A percentile compares a stretch with the other conserved stretches of the same genome.
phyloP scores from a whole-genome alignment of 345 rosid genomes.

The Garcia nutans region DNA sequence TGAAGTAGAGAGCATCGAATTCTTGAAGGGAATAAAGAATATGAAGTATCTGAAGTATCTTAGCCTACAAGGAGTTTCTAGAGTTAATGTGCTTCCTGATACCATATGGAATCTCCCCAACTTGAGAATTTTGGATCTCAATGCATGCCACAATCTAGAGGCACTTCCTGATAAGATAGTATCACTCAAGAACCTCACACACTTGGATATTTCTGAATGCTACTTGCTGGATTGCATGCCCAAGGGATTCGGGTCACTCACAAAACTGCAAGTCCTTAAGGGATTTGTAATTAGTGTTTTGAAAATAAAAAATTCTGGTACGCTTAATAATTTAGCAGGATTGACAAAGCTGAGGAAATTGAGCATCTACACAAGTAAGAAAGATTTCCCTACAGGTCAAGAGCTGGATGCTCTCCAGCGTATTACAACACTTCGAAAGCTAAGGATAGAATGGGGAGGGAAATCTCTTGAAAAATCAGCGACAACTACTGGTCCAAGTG shows the following conservation, averaged over 20 bases:
- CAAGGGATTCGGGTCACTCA: constrained; percentile 35
- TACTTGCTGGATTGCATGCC: constrained; percentile 40
- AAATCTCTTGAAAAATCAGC: neutral
- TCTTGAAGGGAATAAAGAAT: constrained; percentile 28
- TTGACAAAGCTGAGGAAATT: constrained; percentile 34
- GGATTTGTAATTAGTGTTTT: constrained; percentile 54
- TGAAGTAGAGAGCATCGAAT: constrained; percentile 38
- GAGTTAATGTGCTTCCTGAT: constrained; percentile 35
- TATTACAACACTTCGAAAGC: constrained; percentile 17
- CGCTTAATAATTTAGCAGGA: constrained; percentile 8
- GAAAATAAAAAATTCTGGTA: constrained; percentile 15
- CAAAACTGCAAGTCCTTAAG: constrained; percentile 50
- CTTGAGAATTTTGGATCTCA: constrained; percentile 54
- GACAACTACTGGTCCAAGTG: neutral
- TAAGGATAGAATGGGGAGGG: constrained; percentile 47
- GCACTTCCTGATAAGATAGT: constrained; percentile 45
- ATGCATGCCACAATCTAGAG: constrained; percentile 52
- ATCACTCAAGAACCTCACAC: constrained; percentile 38
- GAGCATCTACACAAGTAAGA: constrained; percentile 30
- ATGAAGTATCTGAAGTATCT: constrained; percentile 37
- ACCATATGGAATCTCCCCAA: constrained; percentile 30
- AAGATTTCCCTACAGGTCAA: neutral
- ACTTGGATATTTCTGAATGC: constrained; percentile 54
- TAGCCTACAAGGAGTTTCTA: constrained; percentile 60
- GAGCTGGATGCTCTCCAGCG: neutral